These are phyloP conservation scores for Mortierella hygrophila DNA, from an alignment of 192 early-diverging fungal genomes.

Conservation along the genomic window DNA sequence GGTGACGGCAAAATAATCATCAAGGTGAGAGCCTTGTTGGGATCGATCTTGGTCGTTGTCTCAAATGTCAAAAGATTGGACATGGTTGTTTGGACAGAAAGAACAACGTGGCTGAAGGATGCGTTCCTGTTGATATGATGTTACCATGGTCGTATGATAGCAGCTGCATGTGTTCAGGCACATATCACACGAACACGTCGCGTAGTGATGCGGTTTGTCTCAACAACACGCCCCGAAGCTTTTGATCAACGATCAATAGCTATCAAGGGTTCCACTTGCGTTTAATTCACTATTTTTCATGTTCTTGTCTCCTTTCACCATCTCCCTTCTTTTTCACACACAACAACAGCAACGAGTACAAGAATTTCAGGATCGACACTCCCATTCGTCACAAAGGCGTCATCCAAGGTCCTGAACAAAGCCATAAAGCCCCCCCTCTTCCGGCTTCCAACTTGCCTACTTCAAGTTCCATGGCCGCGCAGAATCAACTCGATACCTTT, in stretches of 20 bases:
- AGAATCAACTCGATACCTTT: constrained; percentile 24
- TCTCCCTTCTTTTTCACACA: background rate
- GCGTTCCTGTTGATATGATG: too few species aligned
- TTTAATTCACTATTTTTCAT: background rate
- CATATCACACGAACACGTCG: too few species aligned
- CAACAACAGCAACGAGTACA: background rate
- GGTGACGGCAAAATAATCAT: background rate
- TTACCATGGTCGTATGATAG: too few species aligned
- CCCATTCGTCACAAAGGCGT: constrained; percentile 2
- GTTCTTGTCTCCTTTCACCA: background rate
- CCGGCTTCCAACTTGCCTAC: constrained; percentile 32
- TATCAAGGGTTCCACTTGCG: background rate
- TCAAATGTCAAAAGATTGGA: background rate
- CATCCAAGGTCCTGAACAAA: background rate
- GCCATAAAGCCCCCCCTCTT: background rate
- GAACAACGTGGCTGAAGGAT: too few species aligned
- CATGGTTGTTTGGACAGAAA: background rate
- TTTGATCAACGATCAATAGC: too few species aligned
- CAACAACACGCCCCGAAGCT: too few species aligned
- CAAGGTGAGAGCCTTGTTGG: background rate
- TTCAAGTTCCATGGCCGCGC: constrained; percentile 37
- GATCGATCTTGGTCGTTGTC: background rate
- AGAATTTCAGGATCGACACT: background rate
- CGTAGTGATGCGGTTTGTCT: too few species aligned
- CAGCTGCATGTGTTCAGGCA: too few species aligned